Percentiles rank a stretch among this genome's conserved stretches.
Conservation (phyloP, 2,329 filamentous ascomycete species). For the Fusarium sterilihyphosum region DNA sequence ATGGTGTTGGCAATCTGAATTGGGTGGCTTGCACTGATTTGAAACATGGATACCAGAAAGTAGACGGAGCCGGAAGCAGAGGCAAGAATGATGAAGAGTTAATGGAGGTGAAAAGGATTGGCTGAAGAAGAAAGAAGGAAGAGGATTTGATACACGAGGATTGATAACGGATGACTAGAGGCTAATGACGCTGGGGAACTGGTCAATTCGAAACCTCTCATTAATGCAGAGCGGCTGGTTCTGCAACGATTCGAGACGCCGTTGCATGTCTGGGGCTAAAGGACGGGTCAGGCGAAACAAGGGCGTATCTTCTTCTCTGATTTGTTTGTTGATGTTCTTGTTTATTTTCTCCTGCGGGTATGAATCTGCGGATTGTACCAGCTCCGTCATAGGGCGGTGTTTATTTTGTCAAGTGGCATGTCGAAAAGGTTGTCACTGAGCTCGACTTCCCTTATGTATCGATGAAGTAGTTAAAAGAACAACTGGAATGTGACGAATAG, state of each 20-base stretch:
- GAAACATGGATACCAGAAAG: conserved; percentile 33
- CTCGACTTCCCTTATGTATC: conserved; percentile 36
- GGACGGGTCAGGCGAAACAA: conserved; percentile 24
- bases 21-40: conserved; percentile 38
- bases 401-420: conserved; percentile 35
- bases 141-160: conserved; percentile 24
- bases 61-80: conserved; percentile 24
- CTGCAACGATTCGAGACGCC: conserved; percentile 24
- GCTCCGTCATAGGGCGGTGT: conserved; percentile 15
- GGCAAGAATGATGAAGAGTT: conserved; percentile 8
- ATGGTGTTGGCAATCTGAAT: conserved; percentile 41
- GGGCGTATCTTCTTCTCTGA: conserved; percentile 16
- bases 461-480: conserved; percentile 32
- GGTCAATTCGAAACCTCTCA: conserved; percentile 14
- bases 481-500: conserved; percentile 17
- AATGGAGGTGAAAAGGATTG: conserved; percentile 16
- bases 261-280: conserved; percentile 24
- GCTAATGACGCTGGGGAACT: conserved; percentile 17
- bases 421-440: conserved; percentile 18
- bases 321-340: conserved; percentile 3
- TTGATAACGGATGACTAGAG: conserved; percentile 30
- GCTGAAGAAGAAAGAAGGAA: conserved; percentile 1
- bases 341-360: conserved; percentile 1
- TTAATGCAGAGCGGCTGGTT: conserved; percentile 11
- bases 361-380: conserved; percentile 7